phyloP scores from a whole-genome alignment of 2,329 filamentous ascomycete species.

The Decorospora gaudefroyi region DNA sequence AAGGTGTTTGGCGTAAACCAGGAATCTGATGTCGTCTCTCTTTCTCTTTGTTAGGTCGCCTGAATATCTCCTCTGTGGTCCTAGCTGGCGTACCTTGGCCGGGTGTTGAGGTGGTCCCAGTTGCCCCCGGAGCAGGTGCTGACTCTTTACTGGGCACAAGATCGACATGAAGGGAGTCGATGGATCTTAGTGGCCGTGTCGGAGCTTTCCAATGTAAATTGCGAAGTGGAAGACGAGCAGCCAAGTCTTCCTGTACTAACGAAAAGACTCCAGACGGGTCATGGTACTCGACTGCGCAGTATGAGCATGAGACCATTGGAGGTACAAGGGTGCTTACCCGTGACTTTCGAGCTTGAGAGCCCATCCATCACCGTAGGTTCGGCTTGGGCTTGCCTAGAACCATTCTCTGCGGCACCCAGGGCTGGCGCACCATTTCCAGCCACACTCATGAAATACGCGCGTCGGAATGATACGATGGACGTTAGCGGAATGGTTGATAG shows the following conservation, averaged over 20 bases:
- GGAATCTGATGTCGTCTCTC: slow-evolving; percentile 90
- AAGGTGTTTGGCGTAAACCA: slow-evolving; percentile 87
- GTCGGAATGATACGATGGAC: slow-evolving; percentile 10
- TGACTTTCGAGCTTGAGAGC: slow-evolving; percentile 57
- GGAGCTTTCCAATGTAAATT: slow-evolving; percentile 98
- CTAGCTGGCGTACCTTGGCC: slow-evolving; percentile 25
- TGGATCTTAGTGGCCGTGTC: slow-evolving; percentile 85
- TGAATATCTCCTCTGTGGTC: slow-evolving; percentile 35
- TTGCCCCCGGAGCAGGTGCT: slow-evolving; percentile 36
- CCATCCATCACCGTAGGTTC: slow-evolving; percentile 48
- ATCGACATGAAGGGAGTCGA: slow-evolving; percentile 88
- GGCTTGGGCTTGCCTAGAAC: slow-evolving; percentile 33
- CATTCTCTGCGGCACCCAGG: slow-evolving; percentile 46
- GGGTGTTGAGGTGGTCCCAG: slow-evolving; percentile 29
- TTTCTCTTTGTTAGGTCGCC: slow-evolving; percentile 40
- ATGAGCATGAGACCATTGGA: slow-evolving; percentile 25
- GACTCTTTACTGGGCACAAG: slow-evolving; percentile 67
- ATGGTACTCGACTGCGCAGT: slow-evolving; percentile 80
- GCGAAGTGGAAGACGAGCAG: slow-evolving; percentile 78
- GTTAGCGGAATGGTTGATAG: slow-evolving; percentile 7
- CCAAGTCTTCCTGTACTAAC: slow-evolving; percentile 75
- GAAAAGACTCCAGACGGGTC: slow-evolving; percentile 90
- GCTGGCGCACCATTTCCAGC: slow-evolving; percentile 47
- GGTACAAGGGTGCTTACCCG: slow-evolving; percentile 46
- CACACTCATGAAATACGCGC: slow-evolving; percentile 41